Conservation (phyloP, 2,329 filamentous ascomycete genomes). For the Phaeosphaeria sp. region DNA sequence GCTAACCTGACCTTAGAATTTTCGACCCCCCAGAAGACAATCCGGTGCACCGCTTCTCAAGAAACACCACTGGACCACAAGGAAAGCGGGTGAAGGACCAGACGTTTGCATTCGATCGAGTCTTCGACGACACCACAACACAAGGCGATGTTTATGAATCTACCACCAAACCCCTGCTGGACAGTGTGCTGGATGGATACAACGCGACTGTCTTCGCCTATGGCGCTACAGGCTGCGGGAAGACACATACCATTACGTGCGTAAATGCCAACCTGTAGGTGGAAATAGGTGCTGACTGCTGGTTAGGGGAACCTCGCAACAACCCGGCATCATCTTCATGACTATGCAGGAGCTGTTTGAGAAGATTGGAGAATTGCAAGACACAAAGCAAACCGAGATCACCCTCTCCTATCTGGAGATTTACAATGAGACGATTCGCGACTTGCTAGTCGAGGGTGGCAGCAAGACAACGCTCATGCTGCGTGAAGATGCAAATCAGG, state of each 20-base stretch:
- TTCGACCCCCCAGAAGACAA: constrained; percentile 98
- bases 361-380: constrained; percentile 83
- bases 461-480: constrained; percentile 88
- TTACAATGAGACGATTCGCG: constrained; percentile 98
- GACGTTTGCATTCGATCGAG: constrained; percentile 93
- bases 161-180: constrained; percentile 86
- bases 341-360: constrained; percentile 99
- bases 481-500: constrained; percentile 91
- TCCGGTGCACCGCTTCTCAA: constrained; percentile 84
- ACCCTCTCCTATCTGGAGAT: constrained; percentile 96
- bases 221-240: constrained; percentile 95
- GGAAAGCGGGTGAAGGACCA: constrained; percentile 97
- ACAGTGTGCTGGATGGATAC: constrained; percentile 95
- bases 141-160: constrained; percentile 95
- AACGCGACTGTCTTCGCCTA: constrained; percentile 99
- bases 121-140: constrained; percentile 94
- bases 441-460: constrained; percentile 84
- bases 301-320: constrained; percentile 75
- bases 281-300: constrained; percentile 21
- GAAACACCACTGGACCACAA: constrained; percentile 71
- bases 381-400: constrained; percentile 88
- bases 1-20: constrained; percentile 65
- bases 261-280: constrained; percentile 10
- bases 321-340: constrained; percentile 96
- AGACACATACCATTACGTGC: constrained; percentile 88